A percentile compares a stretch with the other conserved stretches of the same genome.
Conservation (phyloP, 441 rosid genomes). For the Populus hybrid region DNA sequence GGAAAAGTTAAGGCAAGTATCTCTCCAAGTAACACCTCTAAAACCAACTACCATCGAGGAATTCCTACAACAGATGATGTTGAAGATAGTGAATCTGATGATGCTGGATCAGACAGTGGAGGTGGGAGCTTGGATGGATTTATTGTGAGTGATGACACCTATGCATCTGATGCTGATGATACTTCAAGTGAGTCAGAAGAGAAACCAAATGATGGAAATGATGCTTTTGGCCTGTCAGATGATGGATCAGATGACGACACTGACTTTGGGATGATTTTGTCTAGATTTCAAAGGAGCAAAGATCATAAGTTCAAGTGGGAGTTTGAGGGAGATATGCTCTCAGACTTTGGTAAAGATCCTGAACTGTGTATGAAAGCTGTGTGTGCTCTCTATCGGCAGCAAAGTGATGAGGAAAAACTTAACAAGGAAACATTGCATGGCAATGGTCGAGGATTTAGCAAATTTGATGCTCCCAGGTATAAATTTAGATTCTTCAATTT, state of each 20-base stretch:
- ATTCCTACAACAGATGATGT: constrained; percentile 30
- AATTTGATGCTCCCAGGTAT: constrained; percentile 57
- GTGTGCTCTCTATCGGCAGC: constrained; percentile 67
- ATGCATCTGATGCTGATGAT: constrained; percentile 22
- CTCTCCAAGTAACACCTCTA: constrained; percentile 10
- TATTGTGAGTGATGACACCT: constrained; percentile 36
- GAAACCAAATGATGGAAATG: constrained; percentile 31
- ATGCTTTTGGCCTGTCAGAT: constrained; percentile 13
- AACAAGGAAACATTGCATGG: constrained; percentile 34
- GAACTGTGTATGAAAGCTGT: constrained; percentile 87
- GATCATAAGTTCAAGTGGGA: constrained; percentile 44
- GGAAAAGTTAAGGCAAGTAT: constrained; percentile 5
- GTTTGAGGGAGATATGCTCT: constrained; percentile 62
- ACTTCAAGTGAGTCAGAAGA: constrained; percentile 24
- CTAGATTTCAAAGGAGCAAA: constrained; percentile 50
- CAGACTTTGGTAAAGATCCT: constrained; percentile 62
- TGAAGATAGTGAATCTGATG: constrained; percentile 33
- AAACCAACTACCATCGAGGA: constrained; percentile 24
- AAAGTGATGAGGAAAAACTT: constrained; percentile 52
- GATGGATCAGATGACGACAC: constrained; percentile 37
- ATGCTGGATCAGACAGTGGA: constrained; percentile 36
- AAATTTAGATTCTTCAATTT: background rate
- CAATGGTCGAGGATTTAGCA: constrained; percentile 57
- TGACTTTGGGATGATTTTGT: constrained; percentile 32
- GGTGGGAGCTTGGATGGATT: constrained; percentile 41